Evolutionary conservation across 441 rosid species (phyloP).

Genomic region (Biscutella laevigata): DNA sequence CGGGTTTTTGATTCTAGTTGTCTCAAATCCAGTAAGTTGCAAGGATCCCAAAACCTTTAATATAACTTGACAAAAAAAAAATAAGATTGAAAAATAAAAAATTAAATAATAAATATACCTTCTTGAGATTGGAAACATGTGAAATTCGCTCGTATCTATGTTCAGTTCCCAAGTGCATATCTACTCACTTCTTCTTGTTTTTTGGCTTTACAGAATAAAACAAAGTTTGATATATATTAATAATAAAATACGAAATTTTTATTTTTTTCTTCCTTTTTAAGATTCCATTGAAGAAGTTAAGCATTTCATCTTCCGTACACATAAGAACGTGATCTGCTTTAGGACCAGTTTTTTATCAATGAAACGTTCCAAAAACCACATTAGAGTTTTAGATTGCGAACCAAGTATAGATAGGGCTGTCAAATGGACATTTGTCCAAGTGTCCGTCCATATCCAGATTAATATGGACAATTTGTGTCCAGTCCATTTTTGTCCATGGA

Average conservation of each 20-base stretch:
- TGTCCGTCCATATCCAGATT: too few species aligned
- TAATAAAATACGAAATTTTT: neutral
- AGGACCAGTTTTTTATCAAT: neutral
- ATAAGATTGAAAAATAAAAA: too few species aligned
- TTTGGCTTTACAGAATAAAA: neutral
- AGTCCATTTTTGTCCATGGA: too few species aligned
- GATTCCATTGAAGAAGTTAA: neutral
- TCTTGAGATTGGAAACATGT: slow-evolving; percentile 5
- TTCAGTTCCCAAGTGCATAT: slow-evolving; percentile 17
- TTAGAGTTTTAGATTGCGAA: too few species aligned
- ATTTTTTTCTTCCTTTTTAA: neutral
- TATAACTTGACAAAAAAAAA: too few species aligned
- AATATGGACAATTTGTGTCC: too few species aligned
- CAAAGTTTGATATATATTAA: slow-evolving; percentile 3
- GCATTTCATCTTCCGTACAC: slow-evolving; percentile 14
- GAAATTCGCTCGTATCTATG: neutral
- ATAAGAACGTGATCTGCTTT: neutral
- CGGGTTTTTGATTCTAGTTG: too few species aligned
- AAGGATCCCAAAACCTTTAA: too few species aligned
- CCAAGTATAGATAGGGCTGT: too few species aligned
- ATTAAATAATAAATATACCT: neutral
- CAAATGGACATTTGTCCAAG: too few species aligned
- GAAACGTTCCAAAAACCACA: too few species aligned
- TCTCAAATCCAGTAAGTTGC: too few species aligned
- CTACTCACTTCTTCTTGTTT: slow-evolving; percentile 12